These are phyloP conservation scores for Erodium moschatum DNA, from an alignment of 441 rosid species.

Conservation along the genomic window DNA sequence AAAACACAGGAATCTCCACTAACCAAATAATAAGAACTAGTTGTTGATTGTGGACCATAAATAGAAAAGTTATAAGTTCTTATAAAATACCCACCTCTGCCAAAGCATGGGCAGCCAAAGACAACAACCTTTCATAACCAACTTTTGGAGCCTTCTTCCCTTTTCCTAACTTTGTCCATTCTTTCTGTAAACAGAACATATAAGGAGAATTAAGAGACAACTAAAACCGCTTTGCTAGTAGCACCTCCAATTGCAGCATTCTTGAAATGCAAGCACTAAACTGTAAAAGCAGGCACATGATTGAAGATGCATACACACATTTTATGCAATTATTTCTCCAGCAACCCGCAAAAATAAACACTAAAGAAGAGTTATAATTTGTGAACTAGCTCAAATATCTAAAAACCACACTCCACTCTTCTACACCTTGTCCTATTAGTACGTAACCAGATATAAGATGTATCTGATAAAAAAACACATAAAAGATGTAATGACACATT, in stretches of 20 bases:
- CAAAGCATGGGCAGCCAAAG: conserved; percentile 82
- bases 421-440: background rate
- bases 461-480: background rate
- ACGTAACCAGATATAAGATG: background rate
- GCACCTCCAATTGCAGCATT: background rate
- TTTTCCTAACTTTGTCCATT: conserved; percentile 36
- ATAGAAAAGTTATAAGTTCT: conserved; percentile 2
- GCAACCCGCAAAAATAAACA: background rate
- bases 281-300: background rate
- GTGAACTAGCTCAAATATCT: background rate
- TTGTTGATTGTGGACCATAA: background rate
- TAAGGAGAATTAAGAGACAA: background rate
- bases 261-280: background rate
- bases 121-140: conserved; percentile 66
- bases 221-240: background rate
- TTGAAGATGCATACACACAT: background rate
- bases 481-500: background rate
- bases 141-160: conserved; percentile 43
- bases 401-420: background rate
- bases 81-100: conserved; percentile 57
- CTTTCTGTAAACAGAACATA: conserved; percentile 30
- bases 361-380: background rate
- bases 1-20: conserved; percentile 3
- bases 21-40: conserved; percentile 10
- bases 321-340: background rate